Evolutionary conservation across 2,329 filamentous ascomycete genomes (phyloP).

Genomic region (Monosporascus sp.): DNA sequence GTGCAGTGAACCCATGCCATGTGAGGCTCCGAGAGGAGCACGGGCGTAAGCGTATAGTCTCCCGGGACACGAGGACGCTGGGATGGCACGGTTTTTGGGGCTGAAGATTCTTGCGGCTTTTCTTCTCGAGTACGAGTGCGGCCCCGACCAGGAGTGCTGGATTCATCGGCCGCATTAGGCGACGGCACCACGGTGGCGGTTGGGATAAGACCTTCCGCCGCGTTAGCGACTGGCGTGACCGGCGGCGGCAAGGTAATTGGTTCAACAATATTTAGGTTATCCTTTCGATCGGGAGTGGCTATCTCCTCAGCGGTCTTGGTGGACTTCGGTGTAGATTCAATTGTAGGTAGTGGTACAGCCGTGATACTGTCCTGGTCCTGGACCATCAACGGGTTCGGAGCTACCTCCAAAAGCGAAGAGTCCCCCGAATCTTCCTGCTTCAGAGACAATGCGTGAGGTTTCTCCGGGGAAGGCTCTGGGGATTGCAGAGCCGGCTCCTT

Average conservation of each 20-base stretch:
- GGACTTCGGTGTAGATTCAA: constrained; percentile 11
- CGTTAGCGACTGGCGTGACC: constrained; percentile 2
- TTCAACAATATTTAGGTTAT: constrained; percentile 6
- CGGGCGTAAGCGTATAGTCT: constrained; percentile 77
- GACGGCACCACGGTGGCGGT: background rate
- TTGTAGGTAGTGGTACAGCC: constrained; percentile 13
- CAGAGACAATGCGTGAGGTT: constrained; percentile 19
- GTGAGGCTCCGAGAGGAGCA: constrained; percentile 67
- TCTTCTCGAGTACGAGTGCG: background rate
- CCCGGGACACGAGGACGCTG: constrained; percentile 52
- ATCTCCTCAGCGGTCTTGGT: background rate
- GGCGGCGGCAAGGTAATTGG: constrained; percentile 7
- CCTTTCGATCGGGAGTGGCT: constrained; percentile 1
- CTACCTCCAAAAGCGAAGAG: constrained; percentile 17
- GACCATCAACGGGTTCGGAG: constrained; percentile 9
- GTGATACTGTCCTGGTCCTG: constrained; percentile 11
- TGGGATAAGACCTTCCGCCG: constrained; percentile 1
- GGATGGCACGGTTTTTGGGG: constrained; percentile 5
- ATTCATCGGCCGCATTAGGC: background rate
- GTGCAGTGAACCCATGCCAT: constrained; percentile 87
- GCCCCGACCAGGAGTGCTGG: background rate
- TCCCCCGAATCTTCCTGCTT: constrained; percentile 29
- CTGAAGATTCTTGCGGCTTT: constrained; percentile 11
- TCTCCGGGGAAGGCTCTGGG: constrained; percentile 28
- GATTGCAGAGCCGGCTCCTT: constrained; percentile 34